Base-by-base conservation (phyloP, 306 rosid species). In the Vigna hirtella region DNA sequence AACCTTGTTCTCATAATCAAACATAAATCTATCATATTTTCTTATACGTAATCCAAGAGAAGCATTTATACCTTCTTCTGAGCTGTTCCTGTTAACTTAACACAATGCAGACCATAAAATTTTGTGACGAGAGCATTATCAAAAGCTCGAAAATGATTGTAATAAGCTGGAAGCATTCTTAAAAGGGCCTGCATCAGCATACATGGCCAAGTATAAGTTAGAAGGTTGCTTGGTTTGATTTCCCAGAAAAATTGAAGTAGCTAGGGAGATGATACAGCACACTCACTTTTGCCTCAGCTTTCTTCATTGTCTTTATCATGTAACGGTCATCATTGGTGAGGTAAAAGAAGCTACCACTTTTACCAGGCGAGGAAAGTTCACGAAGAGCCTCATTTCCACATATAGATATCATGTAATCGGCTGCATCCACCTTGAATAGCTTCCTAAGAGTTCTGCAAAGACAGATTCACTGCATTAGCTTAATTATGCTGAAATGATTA, bases 291-390 rank as follows among this genome's bases (percentile, higher is more conserved):
- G 86, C 93, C 89, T 94, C 98, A 6, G 97, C 79, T 81, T 94
- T 94, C 78, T 88, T 94, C 88, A 91, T 89, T 3, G 98, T 94
- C 86, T 91, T 94, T 50, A 94, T 94, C 98, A 91, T 94, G 84
- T 94, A 94, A 71, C 94, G 96, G 14, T 94, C 98, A 49, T 94
- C 98, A 66, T 92, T 90, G 81, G 98, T 94, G 72, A 94, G 86
- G 90, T 92, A 94, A 85, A 92, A 92, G 84, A 88, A 90, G 82
- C 97, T 92, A 20, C 97, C 93, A 83, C 97, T 93, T 86, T 90
- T 93, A 9, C 97, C 93, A 5, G 96, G 96, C 75, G 96, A 93
- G 1, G 93, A 93, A 17, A 90, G 93, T 73, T 90, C 96, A 0
- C 97, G 83, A 43, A 93, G 93, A 2, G 97, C 97, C 2, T 93